These are phyloP conservation scores for Botrytis aclada DNA, from an alignment of 2,329 filamentous ascomycete species.

Conservation along the genomic window DNA sequence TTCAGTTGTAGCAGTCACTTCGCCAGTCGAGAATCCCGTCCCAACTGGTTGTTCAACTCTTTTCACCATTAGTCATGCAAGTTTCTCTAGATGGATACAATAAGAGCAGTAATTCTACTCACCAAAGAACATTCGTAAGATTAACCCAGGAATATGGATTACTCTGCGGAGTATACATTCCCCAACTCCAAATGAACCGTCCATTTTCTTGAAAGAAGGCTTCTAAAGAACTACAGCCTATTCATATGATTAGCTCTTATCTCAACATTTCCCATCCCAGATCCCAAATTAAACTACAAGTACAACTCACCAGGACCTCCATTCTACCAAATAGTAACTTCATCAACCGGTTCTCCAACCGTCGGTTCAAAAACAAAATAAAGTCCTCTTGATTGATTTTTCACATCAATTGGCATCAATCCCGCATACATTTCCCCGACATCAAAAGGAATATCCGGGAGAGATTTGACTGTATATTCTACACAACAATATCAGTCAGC, in stretches of 20 bases:
- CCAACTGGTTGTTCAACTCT: slow-evolving; percentile 49
- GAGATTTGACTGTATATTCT: not conserved
- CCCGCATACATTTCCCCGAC: slow-evolving; percentile 29
- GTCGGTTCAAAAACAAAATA: slow-evolving; percentile 55
- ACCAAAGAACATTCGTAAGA: slow-evolving; percentile 42
- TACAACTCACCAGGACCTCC: not conserved
- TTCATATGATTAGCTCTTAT: not conserved
- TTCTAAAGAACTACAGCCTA: slow-evolving; percentile 42
- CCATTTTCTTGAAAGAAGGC: slow-evolving; percentile 40
- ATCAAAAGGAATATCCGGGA: not conserved
- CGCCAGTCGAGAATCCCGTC: slow-evolving; percentile 31
- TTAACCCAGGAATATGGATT: slow-evolving; percentile 40
- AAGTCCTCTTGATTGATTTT: slow-evolving; percentile 43
- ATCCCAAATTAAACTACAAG: not conserved
- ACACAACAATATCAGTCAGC: not conserved
- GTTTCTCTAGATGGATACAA: not conserved
- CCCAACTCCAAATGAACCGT: slow-evolving; percentile 37
- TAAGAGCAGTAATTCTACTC: slow-evolving; percentile 32
- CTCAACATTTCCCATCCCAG: not conserved
- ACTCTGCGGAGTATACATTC: slow-evolving; percentile 26
- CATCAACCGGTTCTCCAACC: slow-evolving; percentile 43
- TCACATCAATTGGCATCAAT: slow-evolving; percentile 50
- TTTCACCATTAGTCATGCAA: slow-evolving; percentile 41
- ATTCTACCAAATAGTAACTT: slow-evolving; percentile 49
- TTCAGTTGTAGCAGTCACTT: slow-evolving; percentile 41